A percentile compares a stretch with the other conserved stretches of the same genome.
These are phyloP conservation scores for Leptomonas seymouri DNA, from an alignment of 208 protist genomes.

Conservation along the genomic window DNA sequence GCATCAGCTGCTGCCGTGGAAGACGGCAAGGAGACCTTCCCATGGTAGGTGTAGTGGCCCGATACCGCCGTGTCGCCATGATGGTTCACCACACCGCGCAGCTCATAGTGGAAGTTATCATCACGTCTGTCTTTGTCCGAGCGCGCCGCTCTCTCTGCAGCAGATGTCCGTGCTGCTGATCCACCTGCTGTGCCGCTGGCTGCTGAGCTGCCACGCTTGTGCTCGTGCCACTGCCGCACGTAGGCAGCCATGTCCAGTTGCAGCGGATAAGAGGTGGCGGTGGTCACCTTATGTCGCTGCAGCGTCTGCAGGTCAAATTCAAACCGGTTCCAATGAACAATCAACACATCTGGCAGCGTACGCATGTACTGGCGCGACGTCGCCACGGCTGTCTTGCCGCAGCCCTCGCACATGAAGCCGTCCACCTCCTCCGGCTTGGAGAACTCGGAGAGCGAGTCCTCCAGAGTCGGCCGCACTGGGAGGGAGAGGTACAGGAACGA, in stretches of 20 bases:
- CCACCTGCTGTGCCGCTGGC: neutral
- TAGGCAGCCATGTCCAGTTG: constrained; percentile 66
- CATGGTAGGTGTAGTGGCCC: constrained; percentile 87
- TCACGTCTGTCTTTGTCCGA: neutral
- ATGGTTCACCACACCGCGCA: constrained; percentile 80
- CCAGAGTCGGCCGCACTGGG: constrained; percentile 57
- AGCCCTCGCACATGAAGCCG: constrained; percentile 73
- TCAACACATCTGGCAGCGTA: constrained; percentile 71
- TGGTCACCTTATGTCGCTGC: constrained; percentile 67
- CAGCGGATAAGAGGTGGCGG: constrained; percentile 50
- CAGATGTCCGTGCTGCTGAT: too few relatives aligned
- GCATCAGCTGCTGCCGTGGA: neutral
- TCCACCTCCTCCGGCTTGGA: constrained; percentile 68
- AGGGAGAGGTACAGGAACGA: constrained; percentile 75
- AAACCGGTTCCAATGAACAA: constrained; percentile 83
- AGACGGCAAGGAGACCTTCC: constrained; percentile 35
- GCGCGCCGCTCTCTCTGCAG: too few relatives aligned
- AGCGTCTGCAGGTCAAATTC: constrained; percentile 70
- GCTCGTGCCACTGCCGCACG: constrained; percentile 56
- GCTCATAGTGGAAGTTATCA: constrained; percentile 42
- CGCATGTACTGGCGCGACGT: constrained; percentile 76
- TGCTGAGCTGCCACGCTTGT: constrained; percentile 12
- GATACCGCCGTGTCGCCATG: constrained; percentile 60
- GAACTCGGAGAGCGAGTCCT: constrained; percentile 65
- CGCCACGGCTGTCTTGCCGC: constrained; percentile 54